phyloP scores from a whole-genome alignment of 225 moss, liverwort and hornwort species.

The Straminergon stramineum region DNA sequence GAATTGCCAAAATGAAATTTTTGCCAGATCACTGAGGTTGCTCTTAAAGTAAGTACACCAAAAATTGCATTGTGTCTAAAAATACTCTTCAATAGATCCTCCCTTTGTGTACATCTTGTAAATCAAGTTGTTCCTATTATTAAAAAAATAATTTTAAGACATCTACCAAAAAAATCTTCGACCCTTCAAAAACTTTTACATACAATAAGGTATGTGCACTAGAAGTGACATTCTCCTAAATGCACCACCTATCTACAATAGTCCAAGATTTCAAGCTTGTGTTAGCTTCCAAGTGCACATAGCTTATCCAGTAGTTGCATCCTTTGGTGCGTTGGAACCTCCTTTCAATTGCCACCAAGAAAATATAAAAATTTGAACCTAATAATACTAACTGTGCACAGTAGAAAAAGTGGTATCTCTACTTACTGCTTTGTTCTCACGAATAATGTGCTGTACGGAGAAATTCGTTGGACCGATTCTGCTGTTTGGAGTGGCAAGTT shows the following conservation, averaged over 20 bases:
- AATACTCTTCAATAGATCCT: fast-evolving
- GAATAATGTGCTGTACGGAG: no score
- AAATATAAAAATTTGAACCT: background rate
- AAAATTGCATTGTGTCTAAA: background rate
- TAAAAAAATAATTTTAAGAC: background rate
- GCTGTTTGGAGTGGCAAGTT: background rate
- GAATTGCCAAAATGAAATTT: background rate
- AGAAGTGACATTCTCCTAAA: background rate
- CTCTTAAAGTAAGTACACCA: background rate
- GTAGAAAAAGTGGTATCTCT: background rate
- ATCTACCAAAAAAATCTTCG: background rate
- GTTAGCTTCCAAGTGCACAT: no score
- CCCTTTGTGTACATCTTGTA: background rate
- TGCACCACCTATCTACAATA: background rate
- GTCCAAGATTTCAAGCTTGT: background rate
- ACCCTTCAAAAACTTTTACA: background rate
- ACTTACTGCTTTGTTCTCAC: background rate
- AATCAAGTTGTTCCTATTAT: background rate
- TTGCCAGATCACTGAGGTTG: fast-evolving
- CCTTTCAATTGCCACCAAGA: background rate
- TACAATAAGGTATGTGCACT: no score
- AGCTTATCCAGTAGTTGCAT: background rate
- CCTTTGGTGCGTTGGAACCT: background rate
- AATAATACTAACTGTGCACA: background rate
- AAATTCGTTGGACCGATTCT: background rate